A percentile compares a stretch with the other conserved stretches of the same genome.
These are phyloP conservation scores for Thelonectria olida DNA, from an alignment of 2,329 filamentous ascomycete species.

Conservation along the genomic window DNA sequence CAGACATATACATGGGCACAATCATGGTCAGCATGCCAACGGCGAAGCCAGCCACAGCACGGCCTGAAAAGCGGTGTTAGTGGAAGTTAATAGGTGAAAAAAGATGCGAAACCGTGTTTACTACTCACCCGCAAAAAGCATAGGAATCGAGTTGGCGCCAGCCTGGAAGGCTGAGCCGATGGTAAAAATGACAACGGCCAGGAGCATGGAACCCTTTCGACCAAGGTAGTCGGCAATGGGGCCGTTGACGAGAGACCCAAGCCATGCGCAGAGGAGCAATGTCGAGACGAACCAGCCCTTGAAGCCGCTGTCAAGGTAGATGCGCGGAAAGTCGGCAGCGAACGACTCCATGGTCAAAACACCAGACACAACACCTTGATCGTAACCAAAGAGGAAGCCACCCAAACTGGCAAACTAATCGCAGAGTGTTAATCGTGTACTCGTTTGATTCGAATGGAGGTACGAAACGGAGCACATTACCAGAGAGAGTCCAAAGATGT, in stretches of 20 bases:
- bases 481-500: slow-evolving; percentile 54
- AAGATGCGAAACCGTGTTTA: no score
- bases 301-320: slow-evolving; percentile 25
- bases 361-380: slow-evolving; percentile 47
- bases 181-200: slow-evolving; percentile 47
- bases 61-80: slow-evolving; percentile 37
- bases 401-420: no score
- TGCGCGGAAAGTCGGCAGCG: slow-evolving; percentile 46
- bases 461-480: no score
- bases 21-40: slow-evolving; percentile 53
- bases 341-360: slow-evolving; percentile 56
- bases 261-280: slow-evolving; percentile 57
- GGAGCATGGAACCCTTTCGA: slow-evolving; percentile 47
- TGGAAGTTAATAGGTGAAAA: not conserved
- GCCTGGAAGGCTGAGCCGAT: slow-evolving; percentile 57
- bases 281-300: slow-evolving; percentile 63
- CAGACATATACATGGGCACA: slow-evolving; percentile 57
- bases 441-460: no score
- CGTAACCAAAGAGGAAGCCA: slow-evolving; percentile 43
- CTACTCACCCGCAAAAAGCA: slow-evolving; percentile 49
- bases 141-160: slow-evolving; percentile 49
- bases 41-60: slow-evolving; percentile 55
- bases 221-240: slow-evolving; percentile 48
- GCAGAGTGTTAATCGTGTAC: no score
- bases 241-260: slow-evolving; percentile 57